Evolutionary conservation across 305 asterid species (phyloP), one percentile per base, ranked within the genome.

Genomic region (Salvia sclarea): DNA sequence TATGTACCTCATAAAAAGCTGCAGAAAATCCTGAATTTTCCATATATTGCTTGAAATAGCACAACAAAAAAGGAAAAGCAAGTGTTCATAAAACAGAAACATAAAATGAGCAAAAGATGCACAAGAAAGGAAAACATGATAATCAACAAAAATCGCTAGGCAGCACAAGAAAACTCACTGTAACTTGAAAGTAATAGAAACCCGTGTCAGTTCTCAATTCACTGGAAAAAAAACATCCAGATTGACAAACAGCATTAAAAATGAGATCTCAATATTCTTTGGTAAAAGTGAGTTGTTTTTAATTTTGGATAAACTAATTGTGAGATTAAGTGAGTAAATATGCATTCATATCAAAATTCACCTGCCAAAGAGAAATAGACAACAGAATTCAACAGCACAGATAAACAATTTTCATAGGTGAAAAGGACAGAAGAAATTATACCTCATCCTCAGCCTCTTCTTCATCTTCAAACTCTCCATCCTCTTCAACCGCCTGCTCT

Each of bases 361-460:
- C 37, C 1, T 35, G 47, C 21, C 47, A 45, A 60, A 20, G 2
- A 60, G 8, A 57, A 40, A 68, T 28, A 22, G 14, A 28, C 31
- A 44, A 3, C 16, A 53, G 35, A 63, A 63, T 25, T 12, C 14
- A 62, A 71, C 11, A 18, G 14, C 41, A 10, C 16, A 40, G n/a
- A n/a, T n/a, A 6, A 20, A 50, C 31, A 33, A 7, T 33, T 14
- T 16, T 18, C 12, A 11, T 6, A 47, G 38, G 40, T 18, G 61
- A 43, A 14, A 41, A 61, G 31, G 57, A 64, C 24, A 54, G 6
- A 44, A 71, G 45, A 41, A 21, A 57, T 73, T 45, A 57, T 76
- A 92, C 96, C 95, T 85, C 97, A 78, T 89, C 91, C 35, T 88
- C 91, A n/a, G 81, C 84, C 21, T 83, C 93, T 44, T 89, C 97